These are phyloP conservation scores for Chionographis japonica DNA, from an alignment of 106 monocot species.

Conservation along the genomic window DNA sequence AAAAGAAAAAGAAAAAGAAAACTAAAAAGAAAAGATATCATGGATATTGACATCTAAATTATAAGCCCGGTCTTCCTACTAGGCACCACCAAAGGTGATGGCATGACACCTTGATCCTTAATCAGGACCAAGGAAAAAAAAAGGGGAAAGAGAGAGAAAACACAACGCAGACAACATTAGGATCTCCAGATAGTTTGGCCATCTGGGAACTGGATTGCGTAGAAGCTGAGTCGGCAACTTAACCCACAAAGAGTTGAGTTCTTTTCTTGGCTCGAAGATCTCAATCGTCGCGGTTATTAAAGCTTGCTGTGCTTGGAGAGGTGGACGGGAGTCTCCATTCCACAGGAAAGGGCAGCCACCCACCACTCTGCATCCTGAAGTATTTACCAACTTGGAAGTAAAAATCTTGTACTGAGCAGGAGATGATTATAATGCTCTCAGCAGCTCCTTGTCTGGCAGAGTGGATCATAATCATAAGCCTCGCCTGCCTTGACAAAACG, in stretches of 20 bases:
- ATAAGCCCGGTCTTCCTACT: background rate
- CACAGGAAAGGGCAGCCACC: background rate
- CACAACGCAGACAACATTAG: background rate
- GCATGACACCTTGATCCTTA: background rate
- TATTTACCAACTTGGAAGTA: constrained; percentile 1
- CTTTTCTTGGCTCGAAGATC: no score
- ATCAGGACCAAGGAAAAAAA: background rate
- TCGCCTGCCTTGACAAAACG: constrained; percentile 87
- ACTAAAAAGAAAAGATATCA: background rate
- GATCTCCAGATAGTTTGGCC: background rate
- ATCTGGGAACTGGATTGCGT: background rate
- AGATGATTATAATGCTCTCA: constrained; percentile 13
- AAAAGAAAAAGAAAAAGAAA: constrained; percentile 3
- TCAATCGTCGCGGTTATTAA: no score
- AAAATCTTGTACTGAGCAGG: background rate
- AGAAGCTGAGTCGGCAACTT: no score
- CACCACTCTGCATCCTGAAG: background rate
- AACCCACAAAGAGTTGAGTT: no score
- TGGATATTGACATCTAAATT: background rate
- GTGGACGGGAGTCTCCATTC: background rate
- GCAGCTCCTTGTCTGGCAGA: constrained; percentile 61
- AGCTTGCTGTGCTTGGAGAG: background rate
- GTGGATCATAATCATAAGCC: constrained; percentile 89
- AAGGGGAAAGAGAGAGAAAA: background rate
- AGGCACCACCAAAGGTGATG: background rate